Conservation (phyloP, 202 grass and related monocot species). For the Musa balbisiana region DNA sequence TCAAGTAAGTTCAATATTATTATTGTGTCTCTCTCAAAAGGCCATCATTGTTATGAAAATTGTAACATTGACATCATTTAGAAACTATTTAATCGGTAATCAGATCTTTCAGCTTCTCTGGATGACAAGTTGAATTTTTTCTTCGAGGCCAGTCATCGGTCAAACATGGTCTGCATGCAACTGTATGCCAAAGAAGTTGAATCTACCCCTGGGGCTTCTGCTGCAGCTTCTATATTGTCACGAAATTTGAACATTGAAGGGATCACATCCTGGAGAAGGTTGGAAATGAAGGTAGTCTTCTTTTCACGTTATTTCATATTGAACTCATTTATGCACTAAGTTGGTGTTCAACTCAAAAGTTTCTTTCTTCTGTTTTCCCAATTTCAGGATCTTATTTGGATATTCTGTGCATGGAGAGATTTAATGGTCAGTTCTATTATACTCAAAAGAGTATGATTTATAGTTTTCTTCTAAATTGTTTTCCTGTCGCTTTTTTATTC, state of each 20-base stretch:
- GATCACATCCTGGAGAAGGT: slow-evolving; percentile 44
- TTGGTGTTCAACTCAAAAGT: not conserved
- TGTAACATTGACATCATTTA: not conserved
- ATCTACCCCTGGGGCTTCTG: slow-evolving; percentile 61
- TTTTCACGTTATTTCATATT: slow-evolving; percentile 16
- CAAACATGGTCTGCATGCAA: slow-evolving; percentile 90
- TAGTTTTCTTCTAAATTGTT: slow-evolving; percentile 9
- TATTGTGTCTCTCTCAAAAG: not conserved
- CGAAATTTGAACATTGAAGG: slow-evolving; percentile 58
- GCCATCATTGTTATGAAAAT: slow-evolving; percentile 3
- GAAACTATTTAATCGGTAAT: slow-evolving; percentile 24
- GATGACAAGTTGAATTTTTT: slow-evolving; percentile 70
- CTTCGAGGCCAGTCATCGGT: slow-evolving; percentile 70
- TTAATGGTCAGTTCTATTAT: slow-evolving; percentile 67
- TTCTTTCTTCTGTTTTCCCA: not conserved
- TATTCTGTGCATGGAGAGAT: slow-evolving; percentile 89
- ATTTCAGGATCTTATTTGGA: slow-evolving; percentile 83
- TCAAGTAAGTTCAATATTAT: not conserved
- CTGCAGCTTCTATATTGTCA: slow-evolving; percentile 74
- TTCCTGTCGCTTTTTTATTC: not conserved
- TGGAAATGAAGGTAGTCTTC: slow-evolving; percentile 72
- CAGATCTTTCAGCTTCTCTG: slow-evolving; percentile 58
- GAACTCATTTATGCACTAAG: not conserved
- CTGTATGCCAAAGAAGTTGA: slow-evolving; percentile 83
- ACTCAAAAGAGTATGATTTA: slow-evolving; percentile 21